Evolutionary conservation across 2,329 filamentous ascomycete species (phyloP).

Genomic region (Aureobasidium zeae): DNA sequence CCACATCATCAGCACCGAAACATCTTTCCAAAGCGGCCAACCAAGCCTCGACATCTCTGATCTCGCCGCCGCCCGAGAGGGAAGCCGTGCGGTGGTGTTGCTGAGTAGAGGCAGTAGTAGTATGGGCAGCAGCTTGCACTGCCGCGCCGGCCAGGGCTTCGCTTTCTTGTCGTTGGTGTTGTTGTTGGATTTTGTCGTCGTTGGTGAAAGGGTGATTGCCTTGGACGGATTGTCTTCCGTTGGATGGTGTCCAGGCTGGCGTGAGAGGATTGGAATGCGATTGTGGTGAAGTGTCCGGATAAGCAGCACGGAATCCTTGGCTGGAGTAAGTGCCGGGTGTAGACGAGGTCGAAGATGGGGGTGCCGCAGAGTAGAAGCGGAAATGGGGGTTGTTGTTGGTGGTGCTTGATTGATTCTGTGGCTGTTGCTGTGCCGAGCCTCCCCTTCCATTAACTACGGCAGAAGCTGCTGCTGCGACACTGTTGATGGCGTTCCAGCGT

Average conservation of each 20-base stretch:
- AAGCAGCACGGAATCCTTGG: slow-evolving; percentile 8
- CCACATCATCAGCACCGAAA: slow-evolving; percentile 33
- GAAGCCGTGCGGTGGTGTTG: slow-evolving; percentile 11
- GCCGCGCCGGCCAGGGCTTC: slow-evolving; percentile 16
- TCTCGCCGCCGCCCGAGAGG: slow-evolving; percentile 24
- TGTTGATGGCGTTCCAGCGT: slow-evolving; percentile 35
- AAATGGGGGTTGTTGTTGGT: slow-evolving; percentile 12
- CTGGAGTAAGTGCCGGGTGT: not conserved
- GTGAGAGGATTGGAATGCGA: slow-evolving; percentile 11
- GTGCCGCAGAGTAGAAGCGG: slow-evolving; percentile 7
- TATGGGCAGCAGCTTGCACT: slow-evolving; percentile 1
- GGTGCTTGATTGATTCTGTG: too few relatives aligned
- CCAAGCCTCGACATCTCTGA: slow-evolving; percentile 28
- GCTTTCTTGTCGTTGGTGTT: slow-evolving; percentile 8
- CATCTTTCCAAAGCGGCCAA: slow-evolving; percentile 29
- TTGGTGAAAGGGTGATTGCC: slow-evolving; percentile 43
- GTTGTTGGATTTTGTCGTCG: too few relatives aligned
- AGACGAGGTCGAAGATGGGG: not conserved
- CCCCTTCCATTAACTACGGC: slow-evolving; percentile 21
- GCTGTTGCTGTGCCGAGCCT: slow-evolving; percentile 11
- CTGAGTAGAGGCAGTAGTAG: too few relatives aligned
- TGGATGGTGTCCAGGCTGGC: slow-evolving; percentile 2
- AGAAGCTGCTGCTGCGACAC: slow-evolving; percentile 23
- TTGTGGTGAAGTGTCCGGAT: slow-evolving; percentile 8
- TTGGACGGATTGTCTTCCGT: slow-evolving; percentile 3